Percentiles rank a stretch among this genome's conserved stretches.
phyloP scores from a whole-genome alignment of 2,329 filamentous ascomycete species.

The Alternaria conjuncta region DNA sequence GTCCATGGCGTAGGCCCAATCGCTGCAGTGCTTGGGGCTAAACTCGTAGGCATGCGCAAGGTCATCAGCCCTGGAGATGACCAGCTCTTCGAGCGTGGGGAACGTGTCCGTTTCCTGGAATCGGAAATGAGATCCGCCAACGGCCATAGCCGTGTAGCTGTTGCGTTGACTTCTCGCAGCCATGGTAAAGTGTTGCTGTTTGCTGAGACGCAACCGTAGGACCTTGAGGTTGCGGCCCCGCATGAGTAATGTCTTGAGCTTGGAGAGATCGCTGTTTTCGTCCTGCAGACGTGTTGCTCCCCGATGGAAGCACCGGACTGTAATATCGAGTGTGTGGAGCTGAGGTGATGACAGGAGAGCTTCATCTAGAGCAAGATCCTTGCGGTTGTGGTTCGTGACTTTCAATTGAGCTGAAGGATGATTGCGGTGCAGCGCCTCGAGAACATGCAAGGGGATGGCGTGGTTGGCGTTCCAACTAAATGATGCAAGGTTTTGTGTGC shows the following conservation, averaged over 20 bases:
- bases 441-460: background rate
- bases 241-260: background rate
- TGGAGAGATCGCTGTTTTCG: background rate
- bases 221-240: background rate
- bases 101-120: background rate
- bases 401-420: background rate
- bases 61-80: background rate
- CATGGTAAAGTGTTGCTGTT: background rate
- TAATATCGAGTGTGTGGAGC: background rate
- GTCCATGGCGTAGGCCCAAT: background rate
- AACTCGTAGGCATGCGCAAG: background rate
- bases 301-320: background rate
- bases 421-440: background rate
- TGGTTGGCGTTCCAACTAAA: background rate
- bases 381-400: background rate
- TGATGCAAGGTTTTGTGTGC: background rate
- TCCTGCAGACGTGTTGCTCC: background rate
- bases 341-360: background rate
- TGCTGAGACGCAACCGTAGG: background rate
- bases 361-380: background rate
- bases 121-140: background rate
- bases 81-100: background rate
- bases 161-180: background rate
- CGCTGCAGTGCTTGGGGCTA: background rate
- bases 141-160: background rate